Conservation (phyloP, 2,329 filamentous ascomycete species). For the Ceratocystis destructans region DNA sequence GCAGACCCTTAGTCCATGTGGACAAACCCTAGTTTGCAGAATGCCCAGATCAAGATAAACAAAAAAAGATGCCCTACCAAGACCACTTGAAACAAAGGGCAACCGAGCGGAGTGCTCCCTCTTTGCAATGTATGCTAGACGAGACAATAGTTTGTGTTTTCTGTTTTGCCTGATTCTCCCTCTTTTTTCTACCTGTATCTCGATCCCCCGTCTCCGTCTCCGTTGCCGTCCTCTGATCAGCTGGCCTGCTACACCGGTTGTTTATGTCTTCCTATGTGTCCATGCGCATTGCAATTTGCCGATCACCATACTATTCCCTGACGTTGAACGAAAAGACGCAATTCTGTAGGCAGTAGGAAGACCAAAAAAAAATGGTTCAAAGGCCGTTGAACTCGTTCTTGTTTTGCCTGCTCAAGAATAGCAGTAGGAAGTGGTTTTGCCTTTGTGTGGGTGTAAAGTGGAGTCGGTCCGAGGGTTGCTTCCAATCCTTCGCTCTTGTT, state of each 20-base stretch:
- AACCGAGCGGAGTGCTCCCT: background rate
- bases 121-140: background rate
- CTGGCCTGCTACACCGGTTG: background rate
- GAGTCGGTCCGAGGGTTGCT: slow-evolving; percentile 7
- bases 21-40: background rate
- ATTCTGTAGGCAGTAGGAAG: background rate
- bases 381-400: background rate
- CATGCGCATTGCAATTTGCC: background rate
- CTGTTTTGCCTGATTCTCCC: background rate
- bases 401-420: no score
- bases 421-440: no score
- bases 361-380: background rate
- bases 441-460: slow-evolving; percentile 4
- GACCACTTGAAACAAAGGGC: background rate
- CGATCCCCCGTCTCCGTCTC: background rate
- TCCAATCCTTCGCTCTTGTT: background rate
- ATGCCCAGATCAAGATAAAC: background rate
- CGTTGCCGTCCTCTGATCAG: background rate
- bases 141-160: background rate
- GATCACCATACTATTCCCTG: background rate
- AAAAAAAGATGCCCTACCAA: background rate
- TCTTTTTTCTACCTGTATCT: background rate
- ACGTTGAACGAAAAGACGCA: background rate
- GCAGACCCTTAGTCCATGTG: background rate
- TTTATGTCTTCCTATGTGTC: background rate